phyloP scores from a whole-genome alignment of 768 basidiomycete genomes.

The Cyathus striatus region DNA sequence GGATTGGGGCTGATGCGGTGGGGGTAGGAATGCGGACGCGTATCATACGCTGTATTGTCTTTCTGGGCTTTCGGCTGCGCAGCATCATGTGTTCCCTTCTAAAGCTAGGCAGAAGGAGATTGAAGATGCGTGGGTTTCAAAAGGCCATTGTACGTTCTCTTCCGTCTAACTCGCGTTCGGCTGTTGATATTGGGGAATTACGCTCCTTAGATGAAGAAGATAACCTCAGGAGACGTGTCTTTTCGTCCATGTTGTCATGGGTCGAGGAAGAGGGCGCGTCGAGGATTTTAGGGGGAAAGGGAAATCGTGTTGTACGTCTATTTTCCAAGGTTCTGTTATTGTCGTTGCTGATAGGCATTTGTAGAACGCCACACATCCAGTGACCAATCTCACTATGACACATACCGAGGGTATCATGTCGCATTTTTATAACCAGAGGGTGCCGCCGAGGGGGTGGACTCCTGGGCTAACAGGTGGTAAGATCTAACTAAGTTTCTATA shows the following conservation, averaged over 20 bases:
- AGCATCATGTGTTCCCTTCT: slow-evolving; percentile 66
- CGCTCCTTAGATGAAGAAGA: not conserved
- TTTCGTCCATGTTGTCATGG: slow-evolving; percentile 22
- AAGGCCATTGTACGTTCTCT: too few relatives aligned
- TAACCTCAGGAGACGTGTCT: slow-evolving; percentile 13
- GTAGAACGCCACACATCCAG: slow-evolving; percentile 28
- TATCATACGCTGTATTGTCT: slow-evolving; percentile 96
- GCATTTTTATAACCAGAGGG: slow-evolving; percentile 20
- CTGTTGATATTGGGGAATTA: too few relatives aligned
- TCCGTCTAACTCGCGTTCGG: too few relatives aligned
- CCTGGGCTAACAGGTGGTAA: too few relatives aligned
- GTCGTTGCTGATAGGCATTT: not conserved
- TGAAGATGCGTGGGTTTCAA: slow-evolving; percentile 14
- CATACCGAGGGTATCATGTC: slow-evolving; percentile 24
- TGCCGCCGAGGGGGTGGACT: not conserved
- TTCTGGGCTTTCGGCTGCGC: slow-evolving; percentile 83
- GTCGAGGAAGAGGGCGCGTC: slow-evolving; percentile 24
- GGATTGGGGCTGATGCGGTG: too few relatives aligned
- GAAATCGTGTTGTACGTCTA: slow-evolving; percentile 20
- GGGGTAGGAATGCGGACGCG: slow-evolving; percentile 83
- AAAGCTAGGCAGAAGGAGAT: slow-evolving; percentile 13
- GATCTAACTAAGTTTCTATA: too few relatives aligned
- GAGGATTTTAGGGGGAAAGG: slow-evolving; percentile 18
- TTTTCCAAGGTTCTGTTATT: not conserved
- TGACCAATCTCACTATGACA: slow-evolving; percentile 30